A percentile compares a stretch with the other conserved stretches of the same genome.
Conservation (phyloP, 2,329 filamentous ascomycete genomes). For the Drechslerella dactyloides region DNA sequence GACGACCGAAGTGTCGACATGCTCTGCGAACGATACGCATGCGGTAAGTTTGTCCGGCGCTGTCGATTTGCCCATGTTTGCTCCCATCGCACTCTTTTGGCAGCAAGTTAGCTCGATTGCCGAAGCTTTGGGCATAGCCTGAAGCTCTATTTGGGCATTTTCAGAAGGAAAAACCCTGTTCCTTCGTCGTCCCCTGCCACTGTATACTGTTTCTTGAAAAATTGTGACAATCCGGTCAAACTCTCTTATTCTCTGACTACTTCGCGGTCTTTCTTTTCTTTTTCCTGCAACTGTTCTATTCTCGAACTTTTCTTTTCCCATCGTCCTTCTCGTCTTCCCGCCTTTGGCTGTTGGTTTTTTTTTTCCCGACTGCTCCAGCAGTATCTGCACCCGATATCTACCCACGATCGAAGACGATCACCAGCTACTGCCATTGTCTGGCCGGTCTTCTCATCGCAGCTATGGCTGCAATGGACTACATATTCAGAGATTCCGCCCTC, state of each 20-base stretch:
- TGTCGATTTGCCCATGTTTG: constrained; percentile 47
- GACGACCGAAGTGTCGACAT: not conserved
- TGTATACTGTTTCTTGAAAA: constrained; percentile 21
- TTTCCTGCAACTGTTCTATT: constrained; percentile 17
- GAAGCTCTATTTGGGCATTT: constrained; percentile 17
- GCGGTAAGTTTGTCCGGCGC: constrained; percentile 44
- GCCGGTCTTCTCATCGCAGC: constrained; percentile 26
- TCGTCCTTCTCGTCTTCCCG: not conserved
- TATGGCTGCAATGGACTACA: constrained; percentile 47
- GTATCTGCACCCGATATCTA: too few relatives aligned
- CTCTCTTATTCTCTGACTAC: constrained; percentile 15
- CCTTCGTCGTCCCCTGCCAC: constrained; percentile 45
- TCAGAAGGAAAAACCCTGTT: constrained; percentile 32
- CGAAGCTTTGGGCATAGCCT: constrained; percentile 35
- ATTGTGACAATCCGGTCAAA: constrained; percentile 48
- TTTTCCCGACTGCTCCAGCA: too few relatives aligned
- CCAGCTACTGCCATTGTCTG: constrained; percentile 19
- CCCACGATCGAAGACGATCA: too few relatives aligned
- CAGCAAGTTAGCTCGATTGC: constrained; percentile 32
- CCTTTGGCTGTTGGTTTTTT: too few relatives aligned
- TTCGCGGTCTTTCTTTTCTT: constrained; percentile 31
- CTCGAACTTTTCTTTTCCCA: constrained; percentile 17
- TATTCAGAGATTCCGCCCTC: constrained; percentile 23
- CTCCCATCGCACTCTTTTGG: constrained; percentile 12
- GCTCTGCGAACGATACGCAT: not conserved